Conservation (phyloP, 805 yeast species). For the Torulaspora maleeae region DNA sequence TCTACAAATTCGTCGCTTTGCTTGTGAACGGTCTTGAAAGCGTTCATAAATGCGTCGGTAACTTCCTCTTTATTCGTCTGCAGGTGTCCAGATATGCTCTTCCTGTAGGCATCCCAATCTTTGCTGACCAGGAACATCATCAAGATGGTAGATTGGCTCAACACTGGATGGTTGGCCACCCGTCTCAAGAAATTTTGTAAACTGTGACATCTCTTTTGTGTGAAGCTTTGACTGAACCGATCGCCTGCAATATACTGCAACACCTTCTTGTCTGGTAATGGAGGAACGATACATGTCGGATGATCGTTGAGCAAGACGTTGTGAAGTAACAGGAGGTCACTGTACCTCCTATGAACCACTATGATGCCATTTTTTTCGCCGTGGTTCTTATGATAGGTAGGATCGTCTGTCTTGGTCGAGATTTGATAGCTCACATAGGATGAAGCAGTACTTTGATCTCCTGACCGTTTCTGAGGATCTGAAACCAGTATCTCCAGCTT, state of each 20-base stretch:
- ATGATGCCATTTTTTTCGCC: conserved; percentile 18
- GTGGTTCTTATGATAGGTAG: conserved; percentile 24
- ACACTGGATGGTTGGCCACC: conserved; percentile 65
- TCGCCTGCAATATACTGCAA: conserved; percentile 92
- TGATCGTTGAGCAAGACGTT: conserved; percentile 70
- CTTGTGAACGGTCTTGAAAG: conserved; percentile 69
- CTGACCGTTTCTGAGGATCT: conserved; percentile 32
- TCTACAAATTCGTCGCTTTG: conserved; percentile 76
- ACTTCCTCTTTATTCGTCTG: conserved; percentile 53
- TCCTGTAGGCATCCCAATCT: conserved; percentile 35
- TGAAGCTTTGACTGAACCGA: conserved; percentile 79
- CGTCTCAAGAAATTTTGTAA: conserved; percentile 70
- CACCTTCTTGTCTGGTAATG: conserved; percentile 88
- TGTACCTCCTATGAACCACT: conserved; percentile 58
- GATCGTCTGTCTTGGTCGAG: conserved; percentile 32
- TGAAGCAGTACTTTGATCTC: conserved; percentile 27
- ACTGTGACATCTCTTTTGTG: conserved; percentile 75
- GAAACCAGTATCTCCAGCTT: conserved; percentile 29
- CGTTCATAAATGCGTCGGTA: conserved; percentile 90
- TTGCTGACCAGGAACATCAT: conserved; percentile 30
- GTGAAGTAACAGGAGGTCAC: conserved; percentile 77
- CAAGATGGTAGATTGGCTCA: conserved; percentile 62
- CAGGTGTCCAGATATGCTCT: conserved; percentile 25
- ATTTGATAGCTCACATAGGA: conserved; percentile 34
- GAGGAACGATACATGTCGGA: conserved; percentile 86